phyloP scores from a whole-genome alignment of 768 basidiomycete species.

The Candolleomyces eurysporus region DNA sequence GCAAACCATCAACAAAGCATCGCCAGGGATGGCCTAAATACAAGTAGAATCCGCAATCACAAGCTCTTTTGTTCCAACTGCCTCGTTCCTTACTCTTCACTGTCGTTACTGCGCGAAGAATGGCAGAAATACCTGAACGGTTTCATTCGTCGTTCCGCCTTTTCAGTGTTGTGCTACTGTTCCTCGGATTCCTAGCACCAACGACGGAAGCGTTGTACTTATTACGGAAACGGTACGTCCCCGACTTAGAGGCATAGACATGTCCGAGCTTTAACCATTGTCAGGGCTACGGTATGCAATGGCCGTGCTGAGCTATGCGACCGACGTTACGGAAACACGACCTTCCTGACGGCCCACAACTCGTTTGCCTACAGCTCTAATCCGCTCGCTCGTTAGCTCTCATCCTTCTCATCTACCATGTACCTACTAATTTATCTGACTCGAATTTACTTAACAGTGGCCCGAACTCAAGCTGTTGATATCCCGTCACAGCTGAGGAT shows the following conservation, averaged over 20 bases:
- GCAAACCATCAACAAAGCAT: too few species aligned
- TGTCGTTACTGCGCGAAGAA: too few species aligned
- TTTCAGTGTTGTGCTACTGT: too few species aligned
- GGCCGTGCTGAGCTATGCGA: slow-evolving; percentile 62
- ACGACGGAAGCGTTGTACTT: neutral
- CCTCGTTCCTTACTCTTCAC: too few species aligned
- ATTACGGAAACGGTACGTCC: neutral
- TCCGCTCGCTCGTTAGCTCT: slow-evolving; percentile 40
- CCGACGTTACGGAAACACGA: slow-evolving; percentile 51
- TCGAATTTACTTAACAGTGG: slow-evolving; percentile 27
- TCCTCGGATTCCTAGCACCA: neutral
- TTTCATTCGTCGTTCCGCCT: too few species aligned
- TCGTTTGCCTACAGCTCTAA: slow-evolving; percentile 51
- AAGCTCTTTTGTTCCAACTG: too few species aligned
- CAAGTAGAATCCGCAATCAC: too few species aligned
- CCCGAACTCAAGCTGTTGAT: slow-evolving; percentile 50
- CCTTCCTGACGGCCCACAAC: slow-evolving; percentile 53
- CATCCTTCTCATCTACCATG: neutral
- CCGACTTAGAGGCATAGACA: too few species aligned
- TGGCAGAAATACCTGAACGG: too few species aligned
- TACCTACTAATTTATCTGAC: neutral
- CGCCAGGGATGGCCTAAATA: too few species aligned
- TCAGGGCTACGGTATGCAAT: slow-evolving; percentile 55
- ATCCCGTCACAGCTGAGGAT: slow-evolving; percentile 46
- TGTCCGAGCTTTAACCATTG: neutral